phyloP scores from a whole-genome alignment of 169 alveolate species.

The Plasmodium vinckei region DNA sequence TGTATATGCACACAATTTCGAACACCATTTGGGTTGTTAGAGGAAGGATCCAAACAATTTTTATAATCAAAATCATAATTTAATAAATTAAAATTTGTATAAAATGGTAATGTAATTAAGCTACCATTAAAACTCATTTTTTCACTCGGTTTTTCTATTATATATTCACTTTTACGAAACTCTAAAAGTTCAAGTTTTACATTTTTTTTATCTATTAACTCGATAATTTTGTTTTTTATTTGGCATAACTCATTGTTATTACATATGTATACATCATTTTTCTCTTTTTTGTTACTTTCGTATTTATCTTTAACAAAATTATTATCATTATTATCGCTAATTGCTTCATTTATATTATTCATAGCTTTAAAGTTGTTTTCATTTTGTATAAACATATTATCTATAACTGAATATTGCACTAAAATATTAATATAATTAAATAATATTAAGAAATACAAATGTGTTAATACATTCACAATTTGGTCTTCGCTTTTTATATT shows the following conservation, averaged over 20 bases:
- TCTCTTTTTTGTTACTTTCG: background rate
- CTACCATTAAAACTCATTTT: constrained; percentile 38
- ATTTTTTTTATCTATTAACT: constrained; percentile 13
- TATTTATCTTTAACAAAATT: background rate
- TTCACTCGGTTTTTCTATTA: constrained; percentile 10
- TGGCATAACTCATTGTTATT: background rate
- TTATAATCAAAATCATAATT: background rate
- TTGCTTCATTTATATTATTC: too few species aligned
- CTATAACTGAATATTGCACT: background rate
- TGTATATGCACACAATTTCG: background rate
- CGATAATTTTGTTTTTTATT: constrained; percentile 3
- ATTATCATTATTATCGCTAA: background rate
- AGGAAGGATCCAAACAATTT: background rate
- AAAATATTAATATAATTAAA: constrained; percentile 38
- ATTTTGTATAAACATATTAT: background rate
- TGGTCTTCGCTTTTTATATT: constrained; percentile 17
- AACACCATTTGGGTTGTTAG: background rate
- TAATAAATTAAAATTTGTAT: constrained; percentile 4
- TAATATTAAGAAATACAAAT: constrained; percentile 42
- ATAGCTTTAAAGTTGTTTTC: too few species aligned
- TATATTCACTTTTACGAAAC: constrained; percentile 26
- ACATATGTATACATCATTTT: background rate
- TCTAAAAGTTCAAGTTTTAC: constrained; percentile 50
- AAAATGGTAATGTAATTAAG: constrained; percentile 51
- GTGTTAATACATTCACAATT: constrained; percentile 15